Evolutionary conservation across 495 filamentous ascomycete species (phyloP).

Genomic region (Daldinia caldariorum): DNA sequence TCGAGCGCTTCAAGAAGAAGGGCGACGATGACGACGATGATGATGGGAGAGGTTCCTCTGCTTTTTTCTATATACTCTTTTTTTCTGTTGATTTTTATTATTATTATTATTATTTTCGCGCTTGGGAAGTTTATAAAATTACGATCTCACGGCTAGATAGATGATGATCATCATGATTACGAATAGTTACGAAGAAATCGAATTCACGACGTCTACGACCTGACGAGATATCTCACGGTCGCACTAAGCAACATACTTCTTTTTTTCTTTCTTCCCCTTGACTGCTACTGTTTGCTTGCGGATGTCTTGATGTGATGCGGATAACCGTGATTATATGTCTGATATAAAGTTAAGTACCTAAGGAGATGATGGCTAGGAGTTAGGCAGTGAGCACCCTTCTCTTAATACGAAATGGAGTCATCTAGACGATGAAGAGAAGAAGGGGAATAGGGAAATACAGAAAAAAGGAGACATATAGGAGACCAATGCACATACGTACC

Average conservation of each 20-base stretch:
- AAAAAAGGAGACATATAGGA: background rate
- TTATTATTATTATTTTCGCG: background rate
- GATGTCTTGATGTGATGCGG: conserved; percentile 12
- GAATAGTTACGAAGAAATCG: conserved; percentile 43
- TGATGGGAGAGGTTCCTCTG: conserved; percentile 17
- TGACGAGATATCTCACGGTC: conserved; percentile 36
- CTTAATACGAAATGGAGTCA: background rate
- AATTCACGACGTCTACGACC: conserved; percentile 44
- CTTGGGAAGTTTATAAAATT: conserved; percentile 33
- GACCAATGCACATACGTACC: background rate
- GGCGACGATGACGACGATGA: background rate
- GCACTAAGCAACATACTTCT: background rate
- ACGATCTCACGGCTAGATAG: conserved; percentile 45
- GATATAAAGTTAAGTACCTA: conserved; percentile 1
- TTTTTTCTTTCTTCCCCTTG: conserved; percentile 1
- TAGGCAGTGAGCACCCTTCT: background rate
- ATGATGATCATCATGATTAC: conserved; percentile 35
- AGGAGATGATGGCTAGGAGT: background rate
- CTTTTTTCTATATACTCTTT: conserved; percentile 13
- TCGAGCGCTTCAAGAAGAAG: background rate
- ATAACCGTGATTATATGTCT: conserved; percentile 17
- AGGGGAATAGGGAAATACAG: background rate
- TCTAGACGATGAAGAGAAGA: background rate
- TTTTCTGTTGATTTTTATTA: conserved; percentile 7
- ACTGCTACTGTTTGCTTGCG: background rate